phyloP scores from a whole-genome alignment of 352 stramenopile species.

The Phytophthora idaei region DNA sequence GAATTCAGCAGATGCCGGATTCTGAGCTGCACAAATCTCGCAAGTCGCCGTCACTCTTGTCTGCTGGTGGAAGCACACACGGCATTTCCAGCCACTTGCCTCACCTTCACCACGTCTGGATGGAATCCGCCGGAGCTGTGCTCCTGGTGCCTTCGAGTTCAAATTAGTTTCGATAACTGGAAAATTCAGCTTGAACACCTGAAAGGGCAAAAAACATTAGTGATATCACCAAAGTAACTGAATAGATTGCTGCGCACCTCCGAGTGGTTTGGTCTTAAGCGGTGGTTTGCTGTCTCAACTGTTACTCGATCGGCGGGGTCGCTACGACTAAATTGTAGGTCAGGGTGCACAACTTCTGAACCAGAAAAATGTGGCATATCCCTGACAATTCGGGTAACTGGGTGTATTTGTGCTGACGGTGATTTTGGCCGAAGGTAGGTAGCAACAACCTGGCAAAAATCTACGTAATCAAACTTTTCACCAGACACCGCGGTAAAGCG shows the following conservation, averaged over 20 bases:
- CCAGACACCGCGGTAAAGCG: constrained; percentile 53
- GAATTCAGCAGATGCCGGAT: constrained; percentile 59
- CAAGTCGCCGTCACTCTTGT: constrained; percentile 50
- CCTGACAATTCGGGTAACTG: constrained; percentile 11
- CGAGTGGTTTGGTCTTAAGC: constrained; percentile 7
- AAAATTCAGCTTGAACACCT: constrained; percentile 35
- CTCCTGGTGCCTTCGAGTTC: constrained; percentile 15
- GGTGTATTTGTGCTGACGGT: constrained; percentile 13
- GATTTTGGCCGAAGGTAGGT: constrained; percentile 16
- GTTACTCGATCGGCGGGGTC: constrained; percentile 7
- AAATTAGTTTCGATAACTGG: constrained; percentile 34
- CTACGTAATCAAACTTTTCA: constrained; percentile 76
- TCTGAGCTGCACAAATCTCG: constrained; percentile 79
- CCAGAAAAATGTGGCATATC: background rate
- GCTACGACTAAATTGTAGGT: background rate
- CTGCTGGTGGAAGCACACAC: constrained; percentile 77
- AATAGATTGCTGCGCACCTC: constrained; percentile 22
- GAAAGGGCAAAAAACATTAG: constrained; percentile 14
- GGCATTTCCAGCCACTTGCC: constrained; percentile 53
- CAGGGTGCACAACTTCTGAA: background rate
- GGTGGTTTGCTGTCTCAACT: constrained; percentile 9
- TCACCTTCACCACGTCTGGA: constrained; percentile 11
- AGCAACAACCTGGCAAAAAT: constrained; percentile 58
- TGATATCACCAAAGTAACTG: background rate
- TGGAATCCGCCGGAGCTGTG: constrained; percentile 12